A percentile compares a stretch with the other conserved stretches of the same genome.
These are phyloP conservation scores for Cryptococcus sp. DNA, from an alignment of 1,284 basidiomycete genomes.

Conservation along the genomic window DNA sequence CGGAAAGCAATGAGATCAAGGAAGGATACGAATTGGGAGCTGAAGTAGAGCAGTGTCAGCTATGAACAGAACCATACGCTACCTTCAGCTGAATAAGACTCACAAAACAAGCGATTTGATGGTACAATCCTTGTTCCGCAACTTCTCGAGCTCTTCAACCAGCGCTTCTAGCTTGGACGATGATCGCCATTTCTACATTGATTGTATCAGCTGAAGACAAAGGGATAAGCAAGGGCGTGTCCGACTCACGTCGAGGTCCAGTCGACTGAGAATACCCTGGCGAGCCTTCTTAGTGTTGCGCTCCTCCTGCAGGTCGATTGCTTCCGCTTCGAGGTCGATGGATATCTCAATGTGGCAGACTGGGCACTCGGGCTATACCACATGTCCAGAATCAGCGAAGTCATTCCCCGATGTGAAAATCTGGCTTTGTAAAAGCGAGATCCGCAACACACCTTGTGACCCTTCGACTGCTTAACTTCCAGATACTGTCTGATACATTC, in stretches of 20 bases:
- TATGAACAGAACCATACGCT: background rate
- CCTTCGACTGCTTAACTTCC: constrained; percentile 60
- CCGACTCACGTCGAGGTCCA: constrained; percentile 69
- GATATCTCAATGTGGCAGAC: constrained; percentile 92
- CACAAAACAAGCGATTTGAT: constrained; percentile 91
- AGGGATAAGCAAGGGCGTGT: background rate
- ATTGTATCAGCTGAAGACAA: background rate
- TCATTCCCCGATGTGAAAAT: background rate
- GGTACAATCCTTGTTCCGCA: constrained; percentile 81
- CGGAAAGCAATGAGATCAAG: constrained; percentile 85
- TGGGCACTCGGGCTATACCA: constrained; percentile 79
- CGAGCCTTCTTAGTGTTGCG: constrained; percentile 59
- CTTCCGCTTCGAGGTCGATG: constrained; percentile 91
- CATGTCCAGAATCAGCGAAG: background rate
- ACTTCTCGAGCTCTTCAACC: constrained; percentile 86
- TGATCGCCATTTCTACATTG: constrained; percentile 73
- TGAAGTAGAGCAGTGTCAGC: constrained; percentile 4
- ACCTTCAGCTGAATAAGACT: constrained; percentile 70
- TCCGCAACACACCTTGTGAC: constrained; percentile 64
- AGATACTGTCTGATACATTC: constrained; percentile 96
- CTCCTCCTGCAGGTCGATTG: constrained; percentile 74
- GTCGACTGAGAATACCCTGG: constrained; percentile 89
- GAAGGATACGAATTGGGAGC: constrained; percentile 50
- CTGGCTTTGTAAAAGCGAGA: background rate
- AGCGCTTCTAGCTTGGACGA: constrained; percentile 97